phyloP scores from a whole-genome alignment of 1,284 basidiomycete genomes.

The Apiotrichum brassicae region DNA sequence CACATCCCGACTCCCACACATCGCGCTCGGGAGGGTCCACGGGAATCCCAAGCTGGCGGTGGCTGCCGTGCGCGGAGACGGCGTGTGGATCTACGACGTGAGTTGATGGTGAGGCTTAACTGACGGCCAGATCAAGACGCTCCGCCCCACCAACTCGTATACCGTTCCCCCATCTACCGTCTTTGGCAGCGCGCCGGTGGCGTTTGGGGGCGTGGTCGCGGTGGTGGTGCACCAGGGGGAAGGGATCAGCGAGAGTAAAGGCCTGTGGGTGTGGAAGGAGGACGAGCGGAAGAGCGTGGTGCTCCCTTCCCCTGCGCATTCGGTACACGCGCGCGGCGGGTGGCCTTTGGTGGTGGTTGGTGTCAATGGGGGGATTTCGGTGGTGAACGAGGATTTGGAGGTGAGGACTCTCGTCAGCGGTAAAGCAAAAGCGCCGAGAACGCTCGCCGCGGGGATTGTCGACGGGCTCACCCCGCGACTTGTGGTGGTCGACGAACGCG shows the following conservation, averaged over 20 bases:
- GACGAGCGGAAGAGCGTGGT: slow-evolving; percentile 26
- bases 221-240: slow-evolving; percentile 30
- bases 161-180: slow-evolving; percentile 42
- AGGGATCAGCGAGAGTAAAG: slow-evolving; percentile 19
- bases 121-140: slow-evolving; percentile 32
- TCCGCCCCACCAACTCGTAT: slow-evolving; percentile 41
- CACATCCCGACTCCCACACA: slow-evolving; percentile 34
- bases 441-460: slow-evolving; percentile 5
- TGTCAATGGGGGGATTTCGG: slow-evolving; percentile 1
- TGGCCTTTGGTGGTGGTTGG: slow-evolving; percentile 17
- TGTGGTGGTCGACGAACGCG: slow-evolving; percentile 16
- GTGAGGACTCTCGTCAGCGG: background rate
- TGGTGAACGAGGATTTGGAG: slow-evolving; percentile 5
- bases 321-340: background rate
- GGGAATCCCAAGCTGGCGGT: slow-evolving; percentile 35
- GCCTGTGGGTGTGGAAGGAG: slow-evolving; percentile 39
- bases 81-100: slow-evolving; percentile 48
- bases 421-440: slow-evolving; percentile 5
- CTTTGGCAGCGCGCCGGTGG: slow-evolving; percentile 37
- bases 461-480: background rate
- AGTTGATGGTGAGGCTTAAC: slow-evolving; percentile 13
- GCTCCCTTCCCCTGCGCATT: slow-evolving; percentile 9
- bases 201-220: slow-evolving; percentile 31
- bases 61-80: slow-evolving; percentile 45
- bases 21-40: slow-evolving; percentile 34